Evolutionary conservation across 371 early-diverging fungal genomes (phyloP).

Genomic region (Mortierella sp.): DNA sequence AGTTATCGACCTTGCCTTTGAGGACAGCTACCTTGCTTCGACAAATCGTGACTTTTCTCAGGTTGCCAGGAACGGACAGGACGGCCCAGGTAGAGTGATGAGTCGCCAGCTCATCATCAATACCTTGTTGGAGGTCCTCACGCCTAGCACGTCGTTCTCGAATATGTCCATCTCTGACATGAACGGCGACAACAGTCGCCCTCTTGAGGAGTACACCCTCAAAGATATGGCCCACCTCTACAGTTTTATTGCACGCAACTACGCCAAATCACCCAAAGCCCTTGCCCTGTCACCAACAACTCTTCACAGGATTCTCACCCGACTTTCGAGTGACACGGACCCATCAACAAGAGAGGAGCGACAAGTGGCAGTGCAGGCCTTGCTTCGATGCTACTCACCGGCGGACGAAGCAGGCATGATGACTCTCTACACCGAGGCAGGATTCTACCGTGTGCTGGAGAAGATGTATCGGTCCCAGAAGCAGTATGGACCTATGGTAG

Average conservation of each 20-base stretch:
- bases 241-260: slow-evolving; percentile 77
- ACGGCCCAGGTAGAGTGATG: slow-evolving; percentile 72
- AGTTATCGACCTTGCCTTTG: slow-evolving; percentile 76
- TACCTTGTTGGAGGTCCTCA: slow-evolving; percentile 74
- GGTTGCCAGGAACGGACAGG: slow-evolving; percentile 61
- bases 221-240: slow-evolving; percentile 70
- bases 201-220: slow-evolving; percentile 40
- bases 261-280: slow-evolving; percentile 75
- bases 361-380: slow-evolving; percentile 74
- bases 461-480: slow-evolving; percentile 71
- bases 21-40: slow-evolving; percentile 72
- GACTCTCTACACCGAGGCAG: slow-evolving; percentile 72
- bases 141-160: slow-evolving; percentile 44
- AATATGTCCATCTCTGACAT: slow-evolving; percentile 17
- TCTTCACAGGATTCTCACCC: slow-evolving; percentile 70
- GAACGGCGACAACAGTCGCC: slow-evolving; percentile 4
- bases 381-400: slow-evolving; percentile 75
- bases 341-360: slow-evolving; percentile 71
- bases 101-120: slow-evolving; percentile 84
- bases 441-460: slow-evolving; percentile 83
- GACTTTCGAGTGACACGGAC: slow-evolving; percentile 69
- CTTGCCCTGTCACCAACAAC: slow-evolving; percentile 71
- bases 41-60: slow-evolving; percentile 65
- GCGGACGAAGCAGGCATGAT: slow-evolving; percentile 69
- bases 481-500: slow-evolving; percentile 75